Percentiles rank a stretch among this genome's conserved stretches.
phyloP scores from a whole-genome alignment of 2,329 filamentous ascomycete genomes.

The Penicillium fuscoglaucum region DNA sequence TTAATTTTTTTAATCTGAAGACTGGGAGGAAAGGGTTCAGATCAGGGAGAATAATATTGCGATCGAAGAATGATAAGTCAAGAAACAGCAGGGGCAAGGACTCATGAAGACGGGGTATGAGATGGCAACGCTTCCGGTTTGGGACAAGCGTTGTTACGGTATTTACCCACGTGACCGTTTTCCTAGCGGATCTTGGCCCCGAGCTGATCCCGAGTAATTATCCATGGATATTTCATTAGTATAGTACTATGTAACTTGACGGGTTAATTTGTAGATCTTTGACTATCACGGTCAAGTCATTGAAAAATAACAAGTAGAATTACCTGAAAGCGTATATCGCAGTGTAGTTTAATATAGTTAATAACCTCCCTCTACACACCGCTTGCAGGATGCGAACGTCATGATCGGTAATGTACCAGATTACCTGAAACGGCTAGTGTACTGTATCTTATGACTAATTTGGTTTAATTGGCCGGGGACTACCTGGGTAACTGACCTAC shows the following conservation, averaged over 20 bases:
- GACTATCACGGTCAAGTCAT: not conserved
- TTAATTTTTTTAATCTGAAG: constrained; percentile 7
- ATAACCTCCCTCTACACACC: constrained; percentile 16
- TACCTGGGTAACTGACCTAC: not conserved
- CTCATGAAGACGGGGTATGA: constrained; percentile 16
- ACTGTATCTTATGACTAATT: constrained; percentile 16
- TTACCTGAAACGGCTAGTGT: constrained; percentile 20
- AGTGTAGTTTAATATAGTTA: not conserved
- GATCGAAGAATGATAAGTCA: constrained; percentile 9
- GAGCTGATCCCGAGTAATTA: not conserved
- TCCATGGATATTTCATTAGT: not conserved
- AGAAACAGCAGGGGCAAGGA: constrained; percentile 8
- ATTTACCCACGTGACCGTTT: constrained; percentile 24
- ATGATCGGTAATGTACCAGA: constrained; percentile 19
- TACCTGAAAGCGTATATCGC: not conserved
- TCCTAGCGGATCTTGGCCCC: constrained; percentile 1
- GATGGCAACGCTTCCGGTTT: constrained; percentile 24
- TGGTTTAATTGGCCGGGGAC: not conserved
- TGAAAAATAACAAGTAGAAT: not conserved
- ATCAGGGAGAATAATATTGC: not conserved
- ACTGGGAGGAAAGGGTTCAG: not conserved
- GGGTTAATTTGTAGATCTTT: not conserved
- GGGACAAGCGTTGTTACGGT: constrained; percentile 24
- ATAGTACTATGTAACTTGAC: not conserved
- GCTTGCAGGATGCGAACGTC: constrained; percentile 24